phyloP scores from a whole-genome alignment of 495 filamentous ascomycete species.

The Penicillium paxilli region DNA sequence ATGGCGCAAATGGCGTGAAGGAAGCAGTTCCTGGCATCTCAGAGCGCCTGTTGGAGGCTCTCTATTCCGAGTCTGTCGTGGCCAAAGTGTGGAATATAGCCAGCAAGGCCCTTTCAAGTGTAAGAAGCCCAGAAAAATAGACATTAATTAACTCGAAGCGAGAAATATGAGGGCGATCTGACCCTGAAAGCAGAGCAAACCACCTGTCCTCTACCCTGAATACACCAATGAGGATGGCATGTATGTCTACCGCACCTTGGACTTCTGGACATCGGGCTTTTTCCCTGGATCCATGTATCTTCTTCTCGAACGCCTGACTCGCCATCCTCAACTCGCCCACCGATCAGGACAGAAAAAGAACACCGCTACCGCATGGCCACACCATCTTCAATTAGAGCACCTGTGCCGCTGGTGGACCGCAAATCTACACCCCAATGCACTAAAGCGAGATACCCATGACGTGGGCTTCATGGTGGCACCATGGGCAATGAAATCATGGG shows the following conservation, averaged over 20 bases:
- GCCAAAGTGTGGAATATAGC: constrained; percentile 38
- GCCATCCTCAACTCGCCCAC: constrained; percentile 5
- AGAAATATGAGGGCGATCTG: neutral
- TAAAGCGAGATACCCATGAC: constrained; percentile 40
- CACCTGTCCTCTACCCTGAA: constrained; percentile 28
- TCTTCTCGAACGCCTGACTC: constrained; percentile 23
- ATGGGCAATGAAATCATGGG: constrained; percentile 37
- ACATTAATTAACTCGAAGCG: neutral
- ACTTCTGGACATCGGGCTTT: constrained; percentile 43
- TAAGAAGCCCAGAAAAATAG: neutral
- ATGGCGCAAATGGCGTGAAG: constrained; percentile 4
- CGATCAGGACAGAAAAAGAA: neutral
- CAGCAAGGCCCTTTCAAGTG: constrained; percentile 11
- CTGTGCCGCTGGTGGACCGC: constrained; percentile 38
- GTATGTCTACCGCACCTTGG: constrained; percentile 30
- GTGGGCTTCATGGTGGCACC: constrained; percentile 47
- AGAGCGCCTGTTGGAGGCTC: constrained; percentile 4
- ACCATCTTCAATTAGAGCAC: constrained; percentile 24
- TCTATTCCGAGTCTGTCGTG: constrained; percentile 26
- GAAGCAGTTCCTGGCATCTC: neutral
- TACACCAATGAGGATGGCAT: constrained; percentile 26
- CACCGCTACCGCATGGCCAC: neutral
- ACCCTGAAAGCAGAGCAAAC: neutral
- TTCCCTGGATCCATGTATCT: constrained; percentile 40
- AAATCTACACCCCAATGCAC: constrained; percentile 35